Base-by-base conservation (phyloP, 2,329 filamentous ascomycete genomes). In the Paraconiothyrium brasiliense region DNA sequence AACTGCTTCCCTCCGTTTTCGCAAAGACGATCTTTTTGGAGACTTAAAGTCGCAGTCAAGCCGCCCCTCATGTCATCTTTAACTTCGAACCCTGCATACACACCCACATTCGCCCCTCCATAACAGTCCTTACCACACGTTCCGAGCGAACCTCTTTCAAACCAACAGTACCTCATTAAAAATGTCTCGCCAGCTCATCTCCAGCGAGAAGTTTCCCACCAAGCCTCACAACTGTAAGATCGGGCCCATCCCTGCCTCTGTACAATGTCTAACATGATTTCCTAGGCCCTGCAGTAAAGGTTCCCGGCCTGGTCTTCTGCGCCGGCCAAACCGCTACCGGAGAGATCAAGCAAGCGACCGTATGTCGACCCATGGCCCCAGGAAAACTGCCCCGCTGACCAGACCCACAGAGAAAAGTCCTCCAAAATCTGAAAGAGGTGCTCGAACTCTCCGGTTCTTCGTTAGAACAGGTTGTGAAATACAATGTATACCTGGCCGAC, bases 401-500 rank as follows among this genome's bases (percentile, higher is more conserved):
- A 27, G 59, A 9, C 20, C 22, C 39, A 1, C 43, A 70, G 65
- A 60, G 65, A 32, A 71, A 54, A 13, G 68, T 71, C 14, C 60
- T 71, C 6, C 68, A 71, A 20, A 68, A 69, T 16, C 54, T 69
- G 7, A 69, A 69, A 30, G 62, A 69, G 51, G 59, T 73, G 14
- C 67, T 73, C 32, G 69, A 73, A 50, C 65, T 69, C 32, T 69
- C 69, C 1, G 71, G 71, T 8, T 71, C 71, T 9, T 71, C 68
- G 4, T 64, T 73, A 11, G 69, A 73, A 48, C 65, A 73, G 49
- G 70, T 74, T n/a, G 70, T 74, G 61, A 74, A 73, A 58, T 71
- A 73, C 63, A 74, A 74, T 51, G 70, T 74, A 30, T 74, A 71
- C 57, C 64, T 74, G 11, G 67, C 69, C 35, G 65, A 71, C 51